Percentiles rank a stretch among this genome's conserved stretches.
phyloP scores from a whole-genome alignment of 176 grass and related monocot species.

The Carex parvula region DNA sequence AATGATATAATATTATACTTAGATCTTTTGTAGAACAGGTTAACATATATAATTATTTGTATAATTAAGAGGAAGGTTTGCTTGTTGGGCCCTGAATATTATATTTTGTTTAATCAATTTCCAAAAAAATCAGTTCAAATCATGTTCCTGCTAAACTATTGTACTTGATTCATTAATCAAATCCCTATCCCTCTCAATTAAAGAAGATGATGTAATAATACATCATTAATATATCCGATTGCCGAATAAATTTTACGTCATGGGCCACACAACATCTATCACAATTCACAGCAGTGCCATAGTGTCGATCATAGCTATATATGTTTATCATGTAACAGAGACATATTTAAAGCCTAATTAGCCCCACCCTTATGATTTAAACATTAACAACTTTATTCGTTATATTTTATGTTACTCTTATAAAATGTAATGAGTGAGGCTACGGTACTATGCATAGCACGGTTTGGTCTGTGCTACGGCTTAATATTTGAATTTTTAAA shows the following conservation, averaged over 20 bases:
- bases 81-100: not conserved
- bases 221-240: not conserved
- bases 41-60: not conserved
- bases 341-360: too few relatives aligned
- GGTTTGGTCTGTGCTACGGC: too few relatives aligned
- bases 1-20: not conserved
- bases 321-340: too few relatives aligned
- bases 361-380: too few relatives aligned
- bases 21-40: not conserved
- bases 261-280: not conserved
- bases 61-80: not conserved
- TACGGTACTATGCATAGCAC: too few relatives aligned
- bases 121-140: too few relatives aligned
- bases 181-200: not conserved
- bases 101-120: not conserved
- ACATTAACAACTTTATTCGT: too few relatives aligned
- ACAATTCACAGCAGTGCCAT: too few relatives aligned
- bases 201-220: not conserved
- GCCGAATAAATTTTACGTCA: not conserved
- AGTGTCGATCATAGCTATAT: too few relatives aligned
- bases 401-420: too few relatives aligned
- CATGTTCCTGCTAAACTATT: not conserved
- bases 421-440: too few relatives aligned
- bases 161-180: not conserved
- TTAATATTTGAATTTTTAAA: too few relatives aligned